Evolutionary conservation across 2,329 filamentous ascomycete genomes (phyloP), one percentile per base, ranked within the genome.

Genomic region (Trichoderma koningii): DNA sequence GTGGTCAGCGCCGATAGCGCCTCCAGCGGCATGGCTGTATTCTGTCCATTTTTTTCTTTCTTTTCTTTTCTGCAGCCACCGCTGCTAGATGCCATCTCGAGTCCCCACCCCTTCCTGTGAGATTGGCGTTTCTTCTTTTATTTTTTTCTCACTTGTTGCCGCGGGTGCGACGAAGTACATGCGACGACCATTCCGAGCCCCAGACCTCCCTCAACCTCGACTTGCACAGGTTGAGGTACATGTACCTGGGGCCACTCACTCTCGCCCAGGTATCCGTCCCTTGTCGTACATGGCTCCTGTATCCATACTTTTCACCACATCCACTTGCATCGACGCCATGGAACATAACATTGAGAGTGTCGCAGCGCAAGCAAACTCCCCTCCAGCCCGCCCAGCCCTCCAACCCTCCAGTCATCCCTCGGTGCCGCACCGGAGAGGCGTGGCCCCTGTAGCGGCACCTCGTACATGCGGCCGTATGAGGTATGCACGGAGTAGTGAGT

Each of bases 1-100:
- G 44, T 61, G 57, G 57, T 64, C 61, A 64, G 44, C 61, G 52
- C 61, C 44, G 61, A 55, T 56, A 56, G 52, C 51, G 61, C 51
- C 61, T 64, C 42, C 42, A 56, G 61, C 45, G 61, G 12, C 52
- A 44, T 56, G 52, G 21, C 51, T 45, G 34, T 52, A 21, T 21
- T 48, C 23, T 14, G 23, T 23, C 23, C 41, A n/a, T 38, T 50
- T 41, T 26, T 50, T 51, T 21, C 26, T 19, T 41, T 44, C 19
- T 28, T 30, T 44, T 2, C 17, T 48, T 41, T 59, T 26, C 14
- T 45, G 42, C 51, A 3, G 7, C 34, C 34, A 9, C 34, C 34
- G 3, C 34, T 10, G 7, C 10, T 2, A 38, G 34, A 14, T 14
- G 30, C 7, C 34, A 14, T 38, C 34, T 38, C 34, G 34, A 38